phyloP scores from a whole-genome alignment of 2,329 filamentous ascomycete genomes.

The Penicillium sp. region DNA sequence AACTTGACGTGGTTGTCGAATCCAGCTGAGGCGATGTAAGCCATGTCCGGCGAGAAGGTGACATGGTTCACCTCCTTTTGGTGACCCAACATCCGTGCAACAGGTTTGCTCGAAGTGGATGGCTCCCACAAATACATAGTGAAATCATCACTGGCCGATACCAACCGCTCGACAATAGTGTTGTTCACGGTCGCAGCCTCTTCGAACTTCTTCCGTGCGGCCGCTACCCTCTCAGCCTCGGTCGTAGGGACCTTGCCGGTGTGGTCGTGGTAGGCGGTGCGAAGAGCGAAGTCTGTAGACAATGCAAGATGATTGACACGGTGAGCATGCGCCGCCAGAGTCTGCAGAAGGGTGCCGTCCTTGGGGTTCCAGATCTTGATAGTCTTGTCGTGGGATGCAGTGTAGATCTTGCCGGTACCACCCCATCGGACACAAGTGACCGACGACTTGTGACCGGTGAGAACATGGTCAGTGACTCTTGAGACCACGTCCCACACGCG shows the following conservation, averaged over 20 bases:
- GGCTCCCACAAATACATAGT: conserved; percentile 97
- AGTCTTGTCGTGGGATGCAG: conserved; percentile 84
- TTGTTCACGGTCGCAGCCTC: conserved; percentile 77
- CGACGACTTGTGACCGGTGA: conserved; percentile 84
- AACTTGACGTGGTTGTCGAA: conserved; percentile 96
- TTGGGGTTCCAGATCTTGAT: conserved; percentile 85
- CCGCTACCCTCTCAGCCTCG: conserved; percentile 67
- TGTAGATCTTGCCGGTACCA: conserved; percentile 81
- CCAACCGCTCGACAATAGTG: conserved; percentile 75
- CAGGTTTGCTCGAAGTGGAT: conserved; percentile 71
- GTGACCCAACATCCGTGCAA: conserved; percentile 87
- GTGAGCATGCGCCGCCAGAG: conserved; percentile 78
- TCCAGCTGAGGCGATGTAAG: conserved; percentile 79
- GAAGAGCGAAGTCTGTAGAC: conserved; percentile 85
- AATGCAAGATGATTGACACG: conserved; percentile 95
- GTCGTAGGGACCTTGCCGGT: conserved; percentile 66
- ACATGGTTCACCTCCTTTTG: conserved; percentile 98
- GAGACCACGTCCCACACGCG: conserved; percentile 82
- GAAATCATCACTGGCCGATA: conserved; percentile 91
- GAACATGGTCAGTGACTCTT: conserved; percentile 73
- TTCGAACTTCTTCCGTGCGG: conserved; percentile 79
- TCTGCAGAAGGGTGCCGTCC: conserved; percentile 76
- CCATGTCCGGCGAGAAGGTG: conserved; percentile 86
- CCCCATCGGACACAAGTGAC: conserved; percentile 95
- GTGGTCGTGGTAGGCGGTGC: conserved; percentile 86